Evolutionary conservation across 2,329 filamentous ascomycete species (phyloP).

Genomic region (Podosphaera aphanis): DNA sequence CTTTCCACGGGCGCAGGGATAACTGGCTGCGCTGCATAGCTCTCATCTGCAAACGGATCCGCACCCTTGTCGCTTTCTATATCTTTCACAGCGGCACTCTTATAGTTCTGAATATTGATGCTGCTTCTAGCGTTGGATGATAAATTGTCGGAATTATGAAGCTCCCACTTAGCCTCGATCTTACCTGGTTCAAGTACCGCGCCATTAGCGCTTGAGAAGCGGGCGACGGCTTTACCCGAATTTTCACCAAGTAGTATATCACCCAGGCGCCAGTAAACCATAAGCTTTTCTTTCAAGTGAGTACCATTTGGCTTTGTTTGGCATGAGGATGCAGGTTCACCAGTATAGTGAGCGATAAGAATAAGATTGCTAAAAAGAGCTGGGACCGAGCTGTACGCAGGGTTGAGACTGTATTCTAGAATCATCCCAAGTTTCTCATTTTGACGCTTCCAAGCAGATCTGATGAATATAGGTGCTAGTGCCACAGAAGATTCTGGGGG

Average conservation of each 20-base stretch:
- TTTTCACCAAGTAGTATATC: slow-evolving; percentile 44
- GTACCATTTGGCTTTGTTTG: slow-evolving; percentile 63
- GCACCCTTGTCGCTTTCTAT: slow-evolving; percentile 11
- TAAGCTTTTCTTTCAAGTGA: slow-evolving; percentile 50
- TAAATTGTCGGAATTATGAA: slow-evolving; percentile 17
- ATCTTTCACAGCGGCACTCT: slow-evolving; percentile 24
- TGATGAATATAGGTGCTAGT: slow-evolving; percentile 37
- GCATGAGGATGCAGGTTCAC: slow-evolving; percentile 37
- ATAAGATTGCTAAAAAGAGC: slow-evolving; percentile 51
- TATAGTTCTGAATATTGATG: slow-evolving; percentile 37
- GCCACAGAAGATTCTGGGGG: slow-evolving; percentile 30
- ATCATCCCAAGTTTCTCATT: slow-evolving; percentile 69
- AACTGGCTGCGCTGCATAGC: slow-evolving; percentile 7
- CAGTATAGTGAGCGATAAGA: slow-evolving; percentile 48
- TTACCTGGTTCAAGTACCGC: slow-evolving; percentile 48
- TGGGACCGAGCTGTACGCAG: slow-evolving; percentile 23
- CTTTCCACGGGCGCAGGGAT: background rate
- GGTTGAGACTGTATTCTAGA: slow-evolving; percentile 66
- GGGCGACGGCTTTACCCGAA: slow-evolving; percentile 56
- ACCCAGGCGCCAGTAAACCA: slow-evolving; percentile 61
- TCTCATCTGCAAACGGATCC: slow-evolving; percentile 46
- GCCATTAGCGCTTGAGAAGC: slow-evolving; percentile 50
- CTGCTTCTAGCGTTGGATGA: slow-evolving; percentile 23
- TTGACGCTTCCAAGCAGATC: slow-evolving; percentile 54
- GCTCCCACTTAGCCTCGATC: slow-evolving; percentile 68